Base-by-base conservation (phyloP, 1,284 basidiomycete species). In the Abortiporus biennis region DNA sequence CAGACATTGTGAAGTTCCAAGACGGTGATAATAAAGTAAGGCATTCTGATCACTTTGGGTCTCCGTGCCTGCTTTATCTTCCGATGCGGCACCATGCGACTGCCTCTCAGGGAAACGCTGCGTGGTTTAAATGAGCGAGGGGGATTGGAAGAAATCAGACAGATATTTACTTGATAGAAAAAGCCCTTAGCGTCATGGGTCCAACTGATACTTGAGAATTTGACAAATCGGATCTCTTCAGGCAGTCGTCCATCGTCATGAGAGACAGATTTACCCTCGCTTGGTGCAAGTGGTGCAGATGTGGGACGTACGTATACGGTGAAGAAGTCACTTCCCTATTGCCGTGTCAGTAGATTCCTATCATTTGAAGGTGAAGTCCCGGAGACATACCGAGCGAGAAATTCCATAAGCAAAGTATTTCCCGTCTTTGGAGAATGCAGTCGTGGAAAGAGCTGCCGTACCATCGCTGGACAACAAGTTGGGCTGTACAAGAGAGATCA, bases 141-240 rank as follows among this genome's bases (percentile, higher is more conserved):
- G 27, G 20, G 21, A 25, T 29, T 29, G n/a, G 9, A n/a, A 29
- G 27, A 8, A 8, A 8, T 29, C 27, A 29, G n/a, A 29, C 27
- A 20, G 32, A 40, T 31, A 47, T 56, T 34, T 49, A 83, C 84
- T 67, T 88, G 85, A 59, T 91, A 91, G 64, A 89, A 87, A 61
- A 91, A 89, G 1, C 87, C 86, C 49, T 78, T 80, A 43, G 77
- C 81, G 58, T 90, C 85, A 43, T 78, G 74, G 6, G 80, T 78
- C 88, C 88, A 91, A 23, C 67, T 66, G 38, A 89, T 71, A 8
- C 63, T 61, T 0, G 80, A 82, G 62, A 88, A 90, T 58, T 91
- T 91, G 51, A 86, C 83, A 55, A 76, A 84, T 42, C 78, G 71
- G 45, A 91, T 64, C 49, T 80, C 79, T 36, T 91, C 87, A 5